phyloP scores from a whole-genome alignment of 1,139 yeast species.

The Scheffersomyces titani region DNA sequence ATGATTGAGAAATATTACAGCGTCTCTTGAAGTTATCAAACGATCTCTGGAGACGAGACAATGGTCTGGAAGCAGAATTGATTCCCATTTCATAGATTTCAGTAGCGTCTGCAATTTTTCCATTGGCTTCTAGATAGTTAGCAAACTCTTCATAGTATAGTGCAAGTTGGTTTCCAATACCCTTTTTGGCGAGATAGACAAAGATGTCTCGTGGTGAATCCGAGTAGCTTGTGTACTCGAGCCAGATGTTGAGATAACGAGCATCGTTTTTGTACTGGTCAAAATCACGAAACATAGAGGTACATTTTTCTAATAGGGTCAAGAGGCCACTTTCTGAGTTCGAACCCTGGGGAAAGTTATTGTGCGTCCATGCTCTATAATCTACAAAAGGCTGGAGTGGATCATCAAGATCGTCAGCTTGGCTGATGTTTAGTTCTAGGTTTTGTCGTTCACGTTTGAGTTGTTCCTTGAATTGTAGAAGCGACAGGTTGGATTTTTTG shows the following conservation, averaged over 20 bases:
- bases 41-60: constrained; percentile 51
- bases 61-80: constrained; percentile 62
- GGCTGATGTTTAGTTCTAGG: constrained; percentile 46
- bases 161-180: constrained; percentile 69
- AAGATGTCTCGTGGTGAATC: constrained; percentile 76
- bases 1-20: background rate
- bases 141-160: constrained; percentile 84
- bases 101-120: constrained; percentile 59
- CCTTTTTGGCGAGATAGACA: constrained; percentile 69
- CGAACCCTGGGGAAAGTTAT: constrained; percentile 67
- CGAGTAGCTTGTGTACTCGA: constrained; percentile 67
- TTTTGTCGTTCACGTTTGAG: constrained; percentile 37
- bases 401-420: constrained; percentile 69
- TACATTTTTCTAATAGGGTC: constrained; percentile 67
- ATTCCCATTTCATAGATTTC: constrained; percentile 67
- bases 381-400: constrained; percentile 75
- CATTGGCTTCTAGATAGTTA: constrained; percentile 55
- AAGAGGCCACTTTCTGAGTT: constrained; percentile 69
- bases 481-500: constrained; percentile 12
- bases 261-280: constrained; percentile 77
- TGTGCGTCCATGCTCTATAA: constrained; percentile 72
- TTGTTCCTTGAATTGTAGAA: constrained; percentile 24
- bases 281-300: constrained; percentile 67
- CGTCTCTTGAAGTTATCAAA: constrained; percentile 50
- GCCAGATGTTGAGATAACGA: constrained; percentile 78